phyloP scores from a whole-genome alignment of 768 basidiomycete genomes.

The Leucocoprinus leucothites region DNA sequence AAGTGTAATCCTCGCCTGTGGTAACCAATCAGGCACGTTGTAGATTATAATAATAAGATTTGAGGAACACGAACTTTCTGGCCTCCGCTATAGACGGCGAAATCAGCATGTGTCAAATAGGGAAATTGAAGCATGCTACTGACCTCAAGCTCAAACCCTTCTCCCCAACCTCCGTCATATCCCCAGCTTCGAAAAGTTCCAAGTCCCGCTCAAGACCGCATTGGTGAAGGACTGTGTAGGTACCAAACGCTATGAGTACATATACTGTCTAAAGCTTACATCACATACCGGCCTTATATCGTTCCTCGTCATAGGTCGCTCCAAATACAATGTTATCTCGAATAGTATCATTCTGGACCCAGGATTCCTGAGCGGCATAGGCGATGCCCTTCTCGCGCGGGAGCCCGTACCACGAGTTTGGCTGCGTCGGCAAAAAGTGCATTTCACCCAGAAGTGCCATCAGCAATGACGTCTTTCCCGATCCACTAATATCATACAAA shows the following conservation, averaged over 20 bases:
- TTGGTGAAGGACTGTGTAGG: constrained; percentile 52
- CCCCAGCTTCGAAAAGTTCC: constrained; percentile 64
- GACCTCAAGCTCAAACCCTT: constrained; percentile 55
- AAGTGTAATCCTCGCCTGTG: constrained; percentile 43
- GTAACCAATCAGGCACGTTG: background rate
- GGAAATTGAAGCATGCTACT: background rate
- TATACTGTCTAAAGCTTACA: no score
- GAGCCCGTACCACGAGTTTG: constrained; percentile 65
- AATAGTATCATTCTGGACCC: constrained; percentile 82
- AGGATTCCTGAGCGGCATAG: constrained; percentile 82
- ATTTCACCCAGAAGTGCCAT: constrained; percentile 66
- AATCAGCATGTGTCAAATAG: background rate
- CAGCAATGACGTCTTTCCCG: constrained; percentile 59
- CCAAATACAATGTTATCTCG: constrained; percentile 85
- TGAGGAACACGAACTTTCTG: constrained; percentile 29
- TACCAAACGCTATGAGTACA: background rate
- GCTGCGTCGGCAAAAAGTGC: constrained; percentile 51
- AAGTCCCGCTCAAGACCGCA: constrained; percentile 74
- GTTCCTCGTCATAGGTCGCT: constrained; percentile 65
- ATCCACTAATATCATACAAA: constrained; percentile 23
- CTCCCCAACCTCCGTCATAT: constrained; percentile 69
- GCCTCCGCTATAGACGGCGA: constrained; percentile 34
- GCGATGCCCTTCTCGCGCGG: constrained; percentile 69
- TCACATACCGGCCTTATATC: constrained; percentile 63
- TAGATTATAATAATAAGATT: background rate